Conservation (phyloP, 768 basidiomycete species). For the Termitomyces sp. region DNA sequence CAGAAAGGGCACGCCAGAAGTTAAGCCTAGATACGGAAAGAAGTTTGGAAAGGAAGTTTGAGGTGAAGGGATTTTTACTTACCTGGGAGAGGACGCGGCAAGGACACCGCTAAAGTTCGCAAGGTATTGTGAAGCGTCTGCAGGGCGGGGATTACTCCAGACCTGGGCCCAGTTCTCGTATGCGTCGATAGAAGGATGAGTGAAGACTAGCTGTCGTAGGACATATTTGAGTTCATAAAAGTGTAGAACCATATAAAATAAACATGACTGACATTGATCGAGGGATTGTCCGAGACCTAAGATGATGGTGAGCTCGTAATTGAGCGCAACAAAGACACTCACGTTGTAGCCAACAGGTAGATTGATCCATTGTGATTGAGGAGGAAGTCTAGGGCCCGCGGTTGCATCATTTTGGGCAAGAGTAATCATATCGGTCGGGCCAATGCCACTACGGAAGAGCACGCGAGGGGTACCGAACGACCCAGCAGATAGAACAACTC, state of each 20-base stretch:
- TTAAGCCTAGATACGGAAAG: slow-evolving; percentile 37
- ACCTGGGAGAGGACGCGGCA: slow-evolving; percentile 54
- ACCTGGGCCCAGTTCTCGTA: slow-evolving; percentile 67
- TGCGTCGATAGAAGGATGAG: slow-evolving; percentile 57
- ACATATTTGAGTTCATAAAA: neutral
- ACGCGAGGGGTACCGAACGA: slow-evolving; percentile 55
- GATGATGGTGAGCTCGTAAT: neutral
- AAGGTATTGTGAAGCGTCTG: slow-evolving; percentile 56
- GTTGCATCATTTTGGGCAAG: slow-evolving; percentile 44
- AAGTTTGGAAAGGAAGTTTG: neutral
- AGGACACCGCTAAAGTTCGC: slow-evolving; percentile 51
- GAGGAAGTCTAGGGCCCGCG: slow-evolving; percentile 46
- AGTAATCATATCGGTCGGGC: slow-evolving; percentile 55
- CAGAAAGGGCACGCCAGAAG: slow-evolving; percentile 57
- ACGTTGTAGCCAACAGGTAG: slow-evolving; percentile 57
- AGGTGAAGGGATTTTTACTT: slow-evolving; percentile 1
- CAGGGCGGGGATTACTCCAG: slow-evolving; percentile 49
- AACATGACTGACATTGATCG: slow-evolving; percentile 46
- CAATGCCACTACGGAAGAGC: slow-evolving; percentile 60
- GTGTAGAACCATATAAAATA: neutral
- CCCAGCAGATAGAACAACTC: slow-evolving; percentile 59
- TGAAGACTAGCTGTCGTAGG: slow-evolving; percentile 51
- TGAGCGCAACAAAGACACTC: slow-evolving; percentile 3
- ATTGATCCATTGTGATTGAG: slow-evolving; percentile 49
- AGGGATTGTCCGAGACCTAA: slow-evolving; percentile 58